Evolutionary conservation across 2,329 filamentous ascomycete genomes (phyloP).

Genomic region (Aspergillus amoenus): DNA sequence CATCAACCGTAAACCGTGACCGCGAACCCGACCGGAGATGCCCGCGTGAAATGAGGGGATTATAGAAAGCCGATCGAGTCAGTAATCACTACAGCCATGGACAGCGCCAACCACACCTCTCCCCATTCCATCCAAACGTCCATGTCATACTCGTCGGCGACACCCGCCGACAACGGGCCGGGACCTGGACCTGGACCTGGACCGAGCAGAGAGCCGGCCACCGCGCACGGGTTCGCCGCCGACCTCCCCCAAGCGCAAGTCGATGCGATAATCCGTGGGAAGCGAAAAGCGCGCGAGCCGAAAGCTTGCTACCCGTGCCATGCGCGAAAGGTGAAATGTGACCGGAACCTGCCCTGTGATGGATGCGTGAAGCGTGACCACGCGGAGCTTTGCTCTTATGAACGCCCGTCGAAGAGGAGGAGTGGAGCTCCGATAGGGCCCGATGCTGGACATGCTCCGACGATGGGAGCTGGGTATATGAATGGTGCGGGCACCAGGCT

Average conservation of each 20-base stretch:
- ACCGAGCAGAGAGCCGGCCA: too few species aligned
- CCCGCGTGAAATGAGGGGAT: neutral
- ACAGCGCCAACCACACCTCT: constrained; percentile 14
- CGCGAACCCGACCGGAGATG: neutral
- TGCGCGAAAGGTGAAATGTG: constrained; percentile 50
- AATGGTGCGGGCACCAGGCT: neutral
- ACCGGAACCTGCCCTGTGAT: constrained; percentile 50
- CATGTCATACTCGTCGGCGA: constrained; percentile 31
- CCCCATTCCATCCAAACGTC: constrained; percentile 32
- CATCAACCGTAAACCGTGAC: too few species aligned
- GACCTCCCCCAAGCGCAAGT: constrained; percentile 48
- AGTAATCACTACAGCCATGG: neutral
- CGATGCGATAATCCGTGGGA: constrained; percentile 49
- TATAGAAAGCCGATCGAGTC: neutral
- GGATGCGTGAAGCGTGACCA: constrained; percentile 51
- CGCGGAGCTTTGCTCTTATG: constrained; percentile 50
- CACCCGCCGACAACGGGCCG: constrained; percentile 18
- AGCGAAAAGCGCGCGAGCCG: constrained; percentile 49
- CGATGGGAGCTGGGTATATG: neutral
- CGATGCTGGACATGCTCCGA: constrained; percentile 12
- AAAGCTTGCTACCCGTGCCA: constrained; percentile 49
- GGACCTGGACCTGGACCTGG: too few species aligned
- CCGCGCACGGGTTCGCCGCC: constrained; percentile 24
- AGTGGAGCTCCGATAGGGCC: constrained; percentile 27
- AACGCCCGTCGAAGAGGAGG: constrained; percentile 49